Evolutionary conservation across 495 filamentous ascomycete species (phyloP).

Genomic region (Aspergillus diversus): DNA sequence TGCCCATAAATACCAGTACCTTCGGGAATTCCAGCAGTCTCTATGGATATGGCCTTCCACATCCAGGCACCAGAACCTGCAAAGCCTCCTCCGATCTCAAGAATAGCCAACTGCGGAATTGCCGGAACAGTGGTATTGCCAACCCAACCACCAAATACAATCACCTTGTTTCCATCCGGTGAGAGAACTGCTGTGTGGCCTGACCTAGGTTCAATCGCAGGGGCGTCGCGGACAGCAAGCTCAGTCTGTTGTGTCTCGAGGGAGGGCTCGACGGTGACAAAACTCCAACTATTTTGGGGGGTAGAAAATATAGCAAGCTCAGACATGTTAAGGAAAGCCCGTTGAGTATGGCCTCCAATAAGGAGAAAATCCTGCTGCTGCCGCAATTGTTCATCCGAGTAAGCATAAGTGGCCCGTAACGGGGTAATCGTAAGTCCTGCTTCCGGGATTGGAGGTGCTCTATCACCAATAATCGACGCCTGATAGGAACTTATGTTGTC

Average conservation of each 20-base stretch:
- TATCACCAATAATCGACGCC: conserved; percentile 44
- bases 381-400: conserved; percentile 52
- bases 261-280: conserved; percentile 63
- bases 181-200: conserved; percentile 84
- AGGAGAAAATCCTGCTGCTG: conserved; percentile 78
- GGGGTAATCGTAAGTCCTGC: conserved; percentile 85
- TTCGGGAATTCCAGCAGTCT: conserved; percentile 42
- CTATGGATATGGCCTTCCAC: conserved; percentile 65
- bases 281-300: conserved; percentile 85
- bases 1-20: conserved; percentile 80
- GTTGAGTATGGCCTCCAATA: conserved; percentile 81
- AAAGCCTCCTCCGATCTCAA: conserved; percentile 71
- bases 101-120: conserved; percentile 74
- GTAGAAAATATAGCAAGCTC: conserved; percentile 85
- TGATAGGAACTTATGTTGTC: conserved; percentile 36
- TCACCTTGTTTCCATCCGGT: conserved; percentile 70
- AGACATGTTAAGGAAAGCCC: conserved; percentile 91
- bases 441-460: conserved; percentile 71
- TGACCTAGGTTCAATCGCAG: conserved; percentile 71
- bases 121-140: conserved; percentile 76
- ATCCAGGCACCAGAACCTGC: conserved; percentile 70
- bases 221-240: conserved; percentile 45
- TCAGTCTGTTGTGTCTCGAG: conserved; percentile 44
- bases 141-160: conserved; percentile 90
- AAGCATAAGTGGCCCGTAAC: conserved; percentile 65